These are phyloP conservation scores for Mycena haematopus DNA, from an alignment of 768 basidiomycete species.

Conservation along the genomic window DNA sequence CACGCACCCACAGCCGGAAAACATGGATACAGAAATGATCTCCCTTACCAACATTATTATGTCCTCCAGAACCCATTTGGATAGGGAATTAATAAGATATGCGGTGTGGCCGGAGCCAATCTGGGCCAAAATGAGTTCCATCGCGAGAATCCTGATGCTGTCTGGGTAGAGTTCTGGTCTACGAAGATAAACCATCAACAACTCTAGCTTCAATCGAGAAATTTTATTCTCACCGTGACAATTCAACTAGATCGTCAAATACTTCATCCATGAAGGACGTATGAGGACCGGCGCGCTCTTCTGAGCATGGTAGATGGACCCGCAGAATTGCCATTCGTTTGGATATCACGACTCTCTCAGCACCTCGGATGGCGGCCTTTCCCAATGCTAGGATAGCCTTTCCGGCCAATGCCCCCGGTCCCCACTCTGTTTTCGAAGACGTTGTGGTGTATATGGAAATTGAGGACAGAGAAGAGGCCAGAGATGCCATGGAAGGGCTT, in stretches of 20 bases:
- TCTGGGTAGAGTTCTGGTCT: constrained; percentile 31
- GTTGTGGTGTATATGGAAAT: constrained; percentile 22
- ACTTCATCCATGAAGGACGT: constrained; percentile 25
- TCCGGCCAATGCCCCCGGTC: constrained; percentile 36
- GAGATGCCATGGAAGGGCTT: constrained; percentile 12
- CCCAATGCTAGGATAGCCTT: constrained; percentile 37
- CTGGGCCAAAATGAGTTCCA: constrained; percentile 32
- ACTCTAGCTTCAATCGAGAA: not conserved
- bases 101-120: constrained; percentile 24
- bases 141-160: constrained; percentile 26
- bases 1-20: constrained; percentile 15
- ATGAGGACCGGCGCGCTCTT: constrained; percentile 21
- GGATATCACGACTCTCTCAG: constrained; percentile 34
- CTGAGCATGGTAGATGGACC: constrained; percentile 29
- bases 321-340: constrained; percentile 29
- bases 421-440: constrained; percentile 24
- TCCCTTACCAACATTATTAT: constrained; percentile 15
- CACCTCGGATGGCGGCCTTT: constrained; percentile 35
- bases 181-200: not conserved
- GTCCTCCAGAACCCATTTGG: constrained; percentile 20
- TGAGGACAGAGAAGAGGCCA: constrained; percentile 22
- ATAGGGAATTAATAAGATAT: constrained; percentile 20
- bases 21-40: constrained; percentile 11
- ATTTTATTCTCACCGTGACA: constrained; percentile 31
- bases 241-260: constrained; percentile 38